phyloP scores from a whole-genome alignment of 352 stramenopile genomes.

The Plasmopara halstedii region DNA sequence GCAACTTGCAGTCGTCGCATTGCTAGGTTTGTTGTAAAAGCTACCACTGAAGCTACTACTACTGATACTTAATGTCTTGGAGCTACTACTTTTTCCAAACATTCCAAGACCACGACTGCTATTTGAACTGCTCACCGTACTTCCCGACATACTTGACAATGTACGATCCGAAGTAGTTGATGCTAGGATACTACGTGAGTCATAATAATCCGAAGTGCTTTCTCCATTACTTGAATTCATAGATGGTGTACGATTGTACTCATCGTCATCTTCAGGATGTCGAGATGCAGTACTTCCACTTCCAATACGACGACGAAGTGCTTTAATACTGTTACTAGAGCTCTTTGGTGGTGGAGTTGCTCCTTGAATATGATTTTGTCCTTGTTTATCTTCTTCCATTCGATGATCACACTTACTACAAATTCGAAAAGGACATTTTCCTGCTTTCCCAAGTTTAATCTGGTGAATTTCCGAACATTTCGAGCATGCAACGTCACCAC shows the following conservation, averaged over 20 bases:
- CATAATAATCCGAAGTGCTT: constrained; percentile 25
- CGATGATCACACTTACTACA: constrained; percentile 43
- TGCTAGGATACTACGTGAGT: constrained; percentile 21
- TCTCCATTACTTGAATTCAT: constrained; percentile 36
- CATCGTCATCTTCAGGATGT: constrained; percentile 21
- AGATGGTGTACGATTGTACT: constrained; percentile 15
- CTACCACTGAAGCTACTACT: constrained; percentile 22
- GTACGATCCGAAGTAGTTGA: constrained; percentile 13
- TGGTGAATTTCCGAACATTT: constrained; percentile 64
- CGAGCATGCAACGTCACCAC: constrained; percentile 58
- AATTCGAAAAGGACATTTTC: constrained; percentile 51
- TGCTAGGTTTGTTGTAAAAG: constrained; percentile 31
- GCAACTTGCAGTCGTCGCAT: constrained; percentile 24
- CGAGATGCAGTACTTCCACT: constrained; percentile 3
- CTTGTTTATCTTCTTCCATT: constrained; percentile 15
- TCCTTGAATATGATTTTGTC: constrained; percentile 11
- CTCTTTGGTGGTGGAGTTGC: constrained; percentile 14
- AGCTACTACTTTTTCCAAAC: constrained; percentile 25
- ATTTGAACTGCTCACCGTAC: constrained; percentile 23
- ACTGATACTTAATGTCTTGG: constrained; percentile 32
- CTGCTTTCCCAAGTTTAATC: constrained; percentile 47
- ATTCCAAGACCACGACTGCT: constrained; percentile 21
- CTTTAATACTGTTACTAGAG: constrained; percentile 13
- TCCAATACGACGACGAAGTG: constrained; percentile 16
- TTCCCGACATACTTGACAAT: constrained; percentile 22